Base-by-base conservation (phyloP, 2,329 filamentous ascomycete genomes). In the Aspergillus uvarum region DNA sequence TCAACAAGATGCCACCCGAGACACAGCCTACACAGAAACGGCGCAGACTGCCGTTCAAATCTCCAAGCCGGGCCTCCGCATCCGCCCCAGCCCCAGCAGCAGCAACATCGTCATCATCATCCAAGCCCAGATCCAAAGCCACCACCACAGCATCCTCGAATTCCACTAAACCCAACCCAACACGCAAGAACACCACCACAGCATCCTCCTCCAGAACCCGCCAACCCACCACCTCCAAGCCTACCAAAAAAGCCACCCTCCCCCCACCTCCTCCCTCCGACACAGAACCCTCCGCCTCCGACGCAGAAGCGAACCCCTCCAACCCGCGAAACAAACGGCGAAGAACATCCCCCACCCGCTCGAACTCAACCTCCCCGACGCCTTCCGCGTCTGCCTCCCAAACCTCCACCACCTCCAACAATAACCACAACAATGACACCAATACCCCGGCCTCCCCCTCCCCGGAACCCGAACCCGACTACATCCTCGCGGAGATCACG, bases 401-500 rank as follows among this genome's bases (percentile, higher is more conserved):
- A 4, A 31, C 44, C 14, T 59, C 60, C 29, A 16, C 1, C 12
- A 29, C 7, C 35, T 44, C 14, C 35, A 21, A 26, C 16, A 38
- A 38, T 47, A 26, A 6, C 54, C 64, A 58, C 22, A 22, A 22
- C 22, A 3, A 22, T 3, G 3, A 22, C 21, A 22, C 21, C 21
- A 22, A 22, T 22, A 22, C 21, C 21, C 21, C 21, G 21, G 22
- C 22, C 22, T 22, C 26, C 26, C 7, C 26, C 26, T 29, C 26
- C 26, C 26, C 26, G 26, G 32, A 35, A 67, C 77, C 79, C n/a
- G 32, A 35, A 67, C 77, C 79, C n/a, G 77, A 81, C 42, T 80
- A 74, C 51, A 80, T 81, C 16, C 77, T 81, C 35, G 79, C 79
- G 1, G 79, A 81, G 61, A 77, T 81, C 31, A 75, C 68, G 2